Evolutionary conservation across 441 rosid genomes (phyloP), one percentile per base, ranked within the genome.

Genomic region (Rhodomyrtus psidioides): DNA sequence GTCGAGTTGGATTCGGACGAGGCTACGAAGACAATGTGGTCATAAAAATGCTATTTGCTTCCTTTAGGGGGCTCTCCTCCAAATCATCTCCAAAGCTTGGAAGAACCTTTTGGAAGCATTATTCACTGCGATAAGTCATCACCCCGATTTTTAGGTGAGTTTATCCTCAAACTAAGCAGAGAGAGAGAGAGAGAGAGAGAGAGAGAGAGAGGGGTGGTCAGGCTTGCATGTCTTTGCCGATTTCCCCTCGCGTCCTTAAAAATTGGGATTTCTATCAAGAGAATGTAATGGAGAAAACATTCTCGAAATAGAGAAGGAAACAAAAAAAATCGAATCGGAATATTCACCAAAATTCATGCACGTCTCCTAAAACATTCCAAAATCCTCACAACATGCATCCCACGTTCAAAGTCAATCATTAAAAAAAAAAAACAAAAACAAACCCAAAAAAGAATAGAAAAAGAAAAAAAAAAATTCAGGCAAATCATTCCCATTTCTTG

Each of bases 371-470:
- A 70, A 39, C 88, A 89, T 84, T 89, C 88, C 84, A 82, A 26
- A 26, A 70, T 39, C 79, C 49, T 70, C 49, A 49, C 51, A 88
- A 93, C 92, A 91, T 93, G 94, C 92, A 85, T 92, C 81, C 89
- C 96, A 96, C 95, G 90, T 93, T 92, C 75, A 56, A 85, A 44
- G 28, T 60, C 83, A 26, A 85, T 23, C 84, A 84, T 82, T 86
- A 58, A 60, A 55, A 44, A 46, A 28, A 74, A 57, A 53, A n/a
- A 42, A 42, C 7, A 70, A n/a, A n/a, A n/a, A n/a, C n/a, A n/a
- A 21, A 2, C 85, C 75, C 39, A 26, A 46, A 39, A 56, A 83
- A 85, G 65, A 55, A n/a, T n/a, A n/a, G n/a, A n/a, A n/a, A n/a
- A n/a, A n/a, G n/a, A 82, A 60, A 83, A 56, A 49, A 4, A 49